Evolutionary conservation across 208 protist genomes (phyloP), one percentile per base, ranked within the genome.

Genomic region (Acanthamoeba sp.): DNA sequence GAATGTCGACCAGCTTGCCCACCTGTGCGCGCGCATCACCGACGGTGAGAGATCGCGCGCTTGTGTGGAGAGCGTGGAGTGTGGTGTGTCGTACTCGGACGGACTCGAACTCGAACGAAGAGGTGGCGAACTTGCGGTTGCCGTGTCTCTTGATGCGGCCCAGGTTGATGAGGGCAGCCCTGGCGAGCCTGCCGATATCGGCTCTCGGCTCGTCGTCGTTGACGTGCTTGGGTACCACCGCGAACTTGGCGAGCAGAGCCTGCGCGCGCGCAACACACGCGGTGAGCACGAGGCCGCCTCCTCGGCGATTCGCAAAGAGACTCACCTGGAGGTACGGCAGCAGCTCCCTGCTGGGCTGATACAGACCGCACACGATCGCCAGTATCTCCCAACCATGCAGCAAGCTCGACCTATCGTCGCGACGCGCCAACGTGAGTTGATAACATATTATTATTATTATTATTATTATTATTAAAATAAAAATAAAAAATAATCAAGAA

Each of bases 301-400:
- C n/a, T n/a, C n/a, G n/a, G n/a, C 59, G 20, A 66, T 66, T 66
- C 14, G 32, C 2, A 9, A 18, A 18, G 32, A 12, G 22, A 18
- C 34, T 9, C 34, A 38, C 66, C 34, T 89, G 82, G 1, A 92
- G 55, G 87, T 78, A 92, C 6, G 87, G 87, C 87, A 55, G 32
- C 1, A 92, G 55, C 27, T 66, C 62, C 24, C 62, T 66, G 27
- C 40, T 22, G 32, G 87, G 87, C 45, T 78, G 62, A 24, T 50
- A 92, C 10, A 92, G 59, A 52, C 87, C 87, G 64, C 87, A 78
- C 45, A 92, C n/a, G 87, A 92, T 92, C 14, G 87, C 87, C 32
- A 92, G 64, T 0, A 92, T 66, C 36, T 92, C 87, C 87, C 87
- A 92, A 29, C 87, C 87, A 29, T 50, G 87, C 29, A 76, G 27